These are phyloP conservation scores for Penicillium decumbens DNA, from an alignment of 2,329 filamentous ascomycete genomes.

Conservation along the genomic window DNA sequence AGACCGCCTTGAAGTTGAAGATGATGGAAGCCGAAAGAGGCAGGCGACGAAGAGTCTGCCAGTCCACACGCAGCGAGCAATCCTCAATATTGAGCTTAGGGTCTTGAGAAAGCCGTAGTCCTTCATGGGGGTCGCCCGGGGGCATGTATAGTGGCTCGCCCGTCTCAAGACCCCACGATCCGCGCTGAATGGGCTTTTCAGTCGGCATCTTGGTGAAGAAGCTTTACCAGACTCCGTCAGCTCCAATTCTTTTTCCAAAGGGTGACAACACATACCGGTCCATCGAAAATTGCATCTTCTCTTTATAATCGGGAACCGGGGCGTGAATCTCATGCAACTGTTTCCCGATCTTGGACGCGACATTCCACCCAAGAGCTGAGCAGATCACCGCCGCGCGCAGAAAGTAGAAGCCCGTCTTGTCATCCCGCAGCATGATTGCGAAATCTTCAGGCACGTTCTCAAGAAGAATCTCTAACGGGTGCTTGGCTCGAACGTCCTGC, in stretches of 20 bases:
- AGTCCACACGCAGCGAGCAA: slow-evolving; percentile 71
- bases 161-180: slow-evolving; percentile 77
- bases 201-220: slow-evolving; percentile 75
- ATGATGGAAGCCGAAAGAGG: slow-evolving; percentile 70
- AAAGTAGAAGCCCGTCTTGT: slow-evolving; percentile 65
- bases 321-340: slow-evolving; percentile 67
- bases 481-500: slow-evolving; percentile 57
- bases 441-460: slow-evolving; percentile 83
- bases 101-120: slow-evolving; percentile 56
- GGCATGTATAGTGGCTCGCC: slow-evolving; percentile 72
- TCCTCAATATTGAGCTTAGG: slow-evolving; percentile 54
- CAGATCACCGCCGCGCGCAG: slow-evolving; percentile 74
- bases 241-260: neutral
- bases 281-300: slow-evolving; percentile 85
- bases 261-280: slow-evolving; percentile 56
- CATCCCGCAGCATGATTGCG: slow-evolving; percentile 67
- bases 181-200: slow-evolving; percentile 72
- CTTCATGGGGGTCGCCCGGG: slow-evolving; percentile 61
- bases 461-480: slow-evolving; percentile 66
- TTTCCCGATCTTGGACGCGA: slow-evolving; percentile 67
- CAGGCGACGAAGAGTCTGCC: slow-evolving; percentile 77
- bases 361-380: slow-evolving; percentile 74
- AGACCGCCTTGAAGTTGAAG: slow-evolving; percentile 86
- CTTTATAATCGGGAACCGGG: slow-evolving; percentile 74
- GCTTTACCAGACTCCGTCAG: slow-evolving; percentile 38